A percentile compares a stretch with the other conserved stretches of the same genome.
phyloP scores from a whole-genome alignment of 2,329 filamentous ascomycete genomes.

The Hymenoscyphus linearis region DNA sequence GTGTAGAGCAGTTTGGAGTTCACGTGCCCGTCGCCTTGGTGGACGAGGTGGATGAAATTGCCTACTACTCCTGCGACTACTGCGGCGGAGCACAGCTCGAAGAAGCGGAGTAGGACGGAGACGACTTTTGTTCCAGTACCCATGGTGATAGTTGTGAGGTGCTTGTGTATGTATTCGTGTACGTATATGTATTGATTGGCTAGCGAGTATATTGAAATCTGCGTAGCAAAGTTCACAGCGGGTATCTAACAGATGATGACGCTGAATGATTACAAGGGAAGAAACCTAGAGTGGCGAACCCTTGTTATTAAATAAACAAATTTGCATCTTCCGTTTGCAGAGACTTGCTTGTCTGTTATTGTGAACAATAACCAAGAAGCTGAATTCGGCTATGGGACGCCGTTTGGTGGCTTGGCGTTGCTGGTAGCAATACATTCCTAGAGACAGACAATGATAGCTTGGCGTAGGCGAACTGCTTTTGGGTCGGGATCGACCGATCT shows the following conservation, averaged over 20 bases:
- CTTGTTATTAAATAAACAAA: not conserved
- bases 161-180: not conserved
- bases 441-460: not conserved
- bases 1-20: constrained; percentile 2
- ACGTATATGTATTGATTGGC: not conserved
- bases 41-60: not conserved
- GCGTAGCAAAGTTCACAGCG: not conserved
- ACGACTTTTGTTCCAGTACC: not conserved
- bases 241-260: not conserved
- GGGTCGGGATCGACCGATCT: not conserved
- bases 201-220: not conserved
- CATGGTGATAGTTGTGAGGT: not conserved
- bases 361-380: not conserved
- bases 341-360: not conserved
- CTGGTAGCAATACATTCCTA: not conserved
- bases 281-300: not conserved
- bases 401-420: not conserved
- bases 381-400: not conserved
- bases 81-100: constrained; percentile 1
- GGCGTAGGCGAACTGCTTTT: not conserved
- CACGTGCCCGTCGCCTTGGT: not conserved
- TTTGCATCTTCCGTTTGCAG: not conserved
- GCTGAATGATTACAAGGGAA: not conserved
- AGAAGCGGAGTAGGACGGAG: not conserved
- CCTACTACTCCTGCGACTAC: constrained; percentile 5